phyloP scores from a whole-genome alignment of 2,329 filamentous ascomycete genomes.

The Xylariaceae sp. region DNA sequence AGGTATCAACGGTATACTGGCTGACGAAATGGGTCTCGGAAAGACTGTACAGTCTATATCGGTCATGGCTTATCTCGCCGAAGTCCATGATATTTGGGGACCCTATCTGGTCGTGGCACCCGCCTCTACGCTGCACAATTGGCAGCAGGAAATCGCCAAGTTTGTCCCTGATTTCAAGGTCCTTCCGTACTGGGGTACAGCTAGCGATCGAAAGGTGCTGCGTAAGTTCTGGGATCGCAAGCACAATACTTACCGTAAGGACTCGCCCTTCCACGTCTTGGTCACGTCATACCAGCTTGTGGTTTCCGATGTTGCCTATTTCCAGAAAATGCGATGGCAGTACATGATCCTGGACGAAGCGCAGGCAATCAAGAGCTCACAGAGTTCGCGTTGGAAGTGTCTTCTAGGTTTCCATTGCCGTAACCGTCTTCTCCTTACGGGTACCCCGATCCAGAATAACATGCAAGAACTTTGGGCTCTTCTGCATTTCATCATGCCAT shows the following conservation, averaged over 20 bases:
- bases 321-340: slow-evolving; percentile 99
- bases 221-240: slow-evolving; percentile 99
- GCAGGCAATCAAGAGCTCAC: slow-evolving; percentile 96
- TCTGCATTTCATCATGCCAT: slow-evolving; percentile 99
- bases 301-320: slow-evolving; percentile 92
- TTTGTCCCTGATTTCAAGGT: slow-evolving; percentile 96
- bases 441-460: slow-evolving; percentile 98
- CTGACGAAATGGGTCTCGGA: slow-evolving; percentile 98
- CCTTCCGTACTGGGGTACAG: slow-evolving; percentile 94
- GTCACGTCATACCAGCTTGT: slow-evolving; percentile 97
- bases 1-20: slow-evolving; percentile 97
- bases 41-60: slow-evolving; percentile 99
- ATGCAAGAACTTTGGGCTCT: slow-evolving; percentile 99
- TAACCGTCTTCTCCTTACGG: slow-evolving; percentile 87
- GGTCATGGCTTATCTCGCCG: slow-evolving; percentile 96
- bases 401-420: slow-evolving; percentile 90
- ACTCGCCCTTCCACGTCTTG: slow-evolving; percentile 91
- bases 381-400: slow-evolving; percentile 95
- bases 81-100: slow-evolving; percentile 97
- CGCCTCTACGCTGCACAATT: slow-evolving; percentile 95
- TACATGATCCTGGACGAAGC: slow-evolving; percentile 99
- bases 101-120: slow-evolving; percentile 96
- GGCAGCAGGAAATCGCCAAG: slow-evolving; percentile 95
- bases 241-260: slow-evolving; percentile 89
- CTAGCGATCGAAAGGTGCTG: slow-evolving; percentile 88